Base-by-base conservation (phyloP, 2,329 filamentous ascomycete species). In the Sclerotinia spermophila region DNA sequence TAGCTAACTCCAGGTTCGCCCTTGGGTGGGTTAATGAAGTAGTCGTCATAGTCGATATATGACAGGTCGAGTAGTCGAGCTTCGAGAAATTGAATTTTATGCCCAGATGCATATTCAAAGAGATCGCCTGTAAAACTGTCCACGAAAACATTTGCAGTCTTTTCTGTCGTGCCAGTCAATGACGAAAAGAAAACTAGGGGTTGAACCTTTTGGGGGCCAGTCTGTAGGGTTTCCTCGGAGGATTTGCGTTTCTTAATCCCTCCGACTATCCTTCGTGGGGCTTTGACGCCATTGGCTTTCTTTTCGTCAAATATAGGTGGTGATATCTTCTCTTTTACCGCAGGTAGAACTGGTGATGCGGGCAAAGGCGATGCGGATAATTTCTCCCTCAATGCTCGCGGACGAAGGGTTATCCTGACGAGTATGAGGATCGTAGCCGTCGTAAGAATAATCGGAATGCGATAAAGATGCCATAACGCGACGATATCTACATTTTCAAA, bases 11-110 rank as follows among this genome's bases (percentile, higher is more conserved):
- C 79, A 8, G 78, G 77, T 21, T 81, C 81, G n/a, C 82, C 78
- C 78, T 92, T 92, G 0, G 94, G 93, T 0, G 89, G 87, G 3
- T 86, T 87, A 71, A 97, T 89, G 78, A 98, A 98, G 81, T 91
- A 97, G 78, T 97, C 94, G 77, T 99, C 95, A 76, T 95, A 92
- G 76, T 98, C 95, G 68, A 96, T 86, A 72, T 97, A 90, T 3
- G 94, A 90, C 38, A 98, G 82, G 77, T 98, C 93, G 71, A 92
- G 84, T 17, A 93, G 81, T 77, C 91, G 84, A 1, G 93, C 89
- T 51, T 86, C 82, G 0, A 85, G 78, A 73, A 86, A 86, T 8
- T 77, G 76, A 40, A 80, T 80, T 30, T 73, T 73, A 24, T 74
- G 71, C 15, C 35, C 64, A 17, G 71, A 69, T 11, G 72, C 70